Conservation (phyloP, 768 basidiomycete genomes). For the Calocybe indica region DNA sequence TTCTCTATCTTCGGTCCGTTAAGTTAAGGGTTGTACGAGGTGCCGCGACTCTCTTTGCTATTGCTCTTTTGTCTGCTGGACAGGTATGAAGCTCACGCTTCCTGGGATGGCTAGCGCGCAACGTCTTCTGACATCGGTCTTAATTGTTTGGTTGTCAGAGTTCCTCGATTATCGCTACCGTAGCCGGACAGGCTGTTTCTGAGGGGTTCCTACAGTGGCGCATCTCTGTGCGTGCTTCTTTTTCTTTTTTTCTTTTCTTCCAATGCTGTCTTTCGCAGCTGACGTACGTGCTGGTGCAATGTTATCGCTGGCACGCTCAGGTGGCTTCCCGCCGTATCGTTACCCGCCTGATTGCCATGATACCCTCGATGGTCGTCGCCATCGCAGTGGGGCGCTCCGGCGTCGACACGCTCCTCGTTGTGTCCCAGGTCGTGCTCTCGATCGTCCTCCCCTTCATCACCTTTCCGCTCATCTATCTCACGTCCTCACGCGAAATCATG, state of each 20-base stretch:
- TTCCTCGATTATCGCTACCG: conserved; percentile 83
- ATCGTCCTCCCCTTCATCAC: conserved; percentile 82
- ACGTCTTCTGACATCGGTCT: not conserved
- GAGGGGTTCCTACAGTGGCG: conserved; percentile 90
- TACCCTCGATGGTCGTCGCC: conserved; percentile 80
- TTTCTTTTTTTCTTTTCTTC: conserved; percentile 5
- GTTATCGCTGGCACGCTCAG: conserved; percentile 25
- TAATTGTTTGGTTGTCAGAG: conserved; percentile 32
- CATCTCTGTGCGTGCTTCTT: conserved; percentile 49
- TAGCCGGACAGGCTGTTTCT: conserved; percentile 85
- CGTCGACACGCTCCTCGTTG: conserved; percentile 75
- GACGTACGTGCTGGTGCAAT: not conserved
- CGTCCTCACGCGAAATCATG: conserved; percentile 70
- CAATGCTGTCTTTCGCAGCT: not conserved
- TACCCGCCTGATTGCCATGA: conserved; percentile 75
- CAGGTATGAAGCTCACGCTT: conserved; percentile 37
- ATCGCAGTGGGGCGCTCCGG: conserved; percentile 63
- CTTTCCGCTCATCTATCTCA: conserved; percentile 76
- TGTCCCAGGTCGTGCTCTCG: conserved; percentile 78
- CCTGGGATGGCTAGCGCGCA: too few species aligned
- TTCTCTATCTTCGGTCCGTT: not conserved
- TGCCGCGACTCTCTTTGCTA: conserved; percentile 81
- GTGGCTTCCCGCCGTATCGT: conserved; percentile 72
- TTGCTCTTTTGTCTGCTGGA: conserved; percentile 80
- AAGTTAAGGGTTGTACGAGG: conserved; percentile 31